Percentiles rank a stretch among this genome's conserved stretches.
Conservation (phyloP, 1,284 basidiomycete species). For the Sanguinoderma infundibulare region DNA sequence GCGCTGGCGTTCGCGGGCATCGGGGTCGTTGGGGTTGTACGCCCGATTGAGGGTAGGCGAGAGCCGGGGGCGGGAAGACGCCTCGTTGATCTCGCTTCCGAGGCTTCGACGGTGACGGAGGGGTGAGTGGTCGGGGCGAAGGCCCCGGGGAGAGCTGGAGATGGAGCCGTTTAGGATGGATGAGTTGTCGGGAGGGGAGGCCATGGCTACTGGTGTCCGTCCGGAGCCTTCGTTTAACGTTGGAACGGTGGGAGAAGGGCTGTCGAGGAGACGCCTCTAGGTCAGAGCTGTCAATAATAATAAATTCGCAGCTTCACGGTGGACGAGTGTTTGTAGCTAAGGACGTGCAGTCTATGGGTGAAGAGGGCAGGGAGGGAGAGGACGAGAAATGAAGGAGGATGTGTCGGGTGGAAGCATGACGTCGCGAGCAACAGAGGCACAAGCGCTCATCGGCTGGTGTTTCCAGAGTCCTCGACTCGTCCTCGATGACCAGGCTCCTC, state of each 20-base stretch:
- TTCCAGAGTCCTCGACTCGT: no score
- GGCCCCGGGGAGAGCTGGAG: slow-evolving; percentile 49
- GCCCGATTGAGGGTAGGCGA: slow-evolving; percentile 69
- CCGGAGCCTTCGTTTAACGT: not conserved
- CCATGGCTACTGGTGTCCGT: slow-evolving; percentile 23
- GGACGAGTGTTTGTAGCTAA: no score
- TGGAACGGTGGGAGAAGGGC: not conserved
- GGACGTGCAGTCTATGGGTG: not conserved
- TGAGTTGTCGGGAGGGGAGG: slow-evolving; percentile 33
- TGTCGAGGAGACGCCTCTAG: not conserved
- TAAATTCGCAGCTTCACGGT: no score
- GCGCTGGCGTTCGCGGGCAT: slow-evolving; percentile 77
- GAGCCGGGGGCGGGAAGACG: slow-evolving; percentile 48
- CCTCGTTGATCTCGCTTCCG: slow-evolving; percentile 47
- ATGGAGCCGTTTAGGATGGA: slow-evolving; percentile 32
- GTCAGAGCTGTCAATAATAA: not conserved
- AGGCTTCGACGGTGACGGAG: slow-evolving; percentile 44
- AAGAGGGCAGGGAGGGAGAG: slow-evolving; percentile 4
- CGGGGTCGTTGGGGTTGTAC: slow-evolving; percentile 69
- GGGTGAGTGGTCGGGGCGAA: slow-evolving; percentile 40
- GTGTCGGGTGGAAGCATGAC: slow-evolving; percentile 25
- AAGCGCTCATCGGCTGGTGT: slow-evolving; percentile 20
- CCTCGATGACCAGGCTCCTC: slow-evolving; percentile 27
- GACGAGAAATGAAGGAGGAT: slow-evolving; percentile 7
- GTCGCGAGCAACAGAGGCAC: slow-evolving; percentile 14